phyloP scores from a whole-genome alignment of 768 basidiomycete species.

The Pleurotus citrinopileatus region DNA sequence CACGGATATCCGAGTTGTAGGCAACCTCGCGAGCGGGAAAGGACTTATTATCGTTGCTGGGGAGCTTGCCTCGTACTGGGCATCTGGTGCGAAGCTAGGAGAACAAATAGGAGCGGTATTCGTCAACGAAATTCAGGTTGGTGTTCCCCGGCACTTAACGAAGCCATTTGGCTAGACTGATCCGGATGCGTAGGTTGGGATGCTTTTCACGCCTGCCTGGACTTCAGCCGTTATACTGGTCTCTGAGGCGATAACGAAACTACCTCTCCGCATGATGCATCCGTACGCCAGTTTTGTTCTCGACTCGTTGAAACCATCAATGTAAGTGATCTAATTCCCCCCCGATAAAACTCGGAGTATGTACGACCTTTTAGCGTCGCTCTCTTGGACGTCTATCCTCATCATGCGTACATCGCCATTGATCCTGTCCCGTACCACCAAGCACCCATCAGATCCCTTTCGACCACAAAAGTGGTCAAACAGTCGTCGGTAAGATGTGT shows the following conservation, averaged over 20 bases:
- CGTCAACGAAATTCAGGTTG: slow-evolving; percentile 45
- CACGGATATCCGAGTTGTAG: slow-evolving; percentile 36
- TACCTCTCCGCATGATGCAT: slow-evolving; percentile 52
- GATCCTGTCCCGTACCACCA: slow-evolving; percentile 31
- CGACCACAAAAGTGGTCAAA: slow-evolving; percentile 19
- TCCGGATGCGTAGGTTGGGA: slow-evolving; percentile 44
- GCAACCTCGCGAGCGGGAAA: slow-evolving; percentile 24
- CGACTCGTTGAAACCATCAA: slow-evolving; percentile 40
- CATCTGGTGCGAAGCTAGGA: slow-evolving; percentile 46
- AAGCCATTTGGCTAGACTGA: too few relatives aligned
- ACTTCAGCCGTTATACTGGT: slow-evolving; percentile 43
- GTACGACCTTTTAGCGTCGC: slow-evolving; percentile 33
- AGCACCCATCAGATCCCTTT: slow-evolving; percentile 55
- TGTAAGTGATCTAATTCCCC: slow-evolving; percentile 26
- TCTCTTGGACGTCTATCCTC: slow-evolving; percentile 52
- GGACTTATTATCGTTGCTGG: slow-evolving; percentile 45
- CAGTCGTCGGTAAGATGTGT: slow-evolving; percentile 18
- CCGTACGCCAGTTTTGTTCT: slow-evolving; percentile 43
- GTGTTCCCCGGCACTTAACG: slow-evolving; percentile 10
- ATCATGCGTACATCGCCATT: slow-evolving; percentile 42
- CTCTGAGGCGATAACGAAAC: slow-evolving; percentile 46
- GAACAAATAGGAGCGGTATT: slow-evolving; percentile 45
- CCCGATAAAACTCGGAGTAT: background rate
- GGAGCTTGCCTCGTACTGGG: slow-evolving; percentile 47
- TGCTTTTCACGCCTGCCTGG: slow-evolving; percentile 49